A percentile compares a stretch with the other conserved stretches of the same genome.
Evolutionary conservation across 805 yeast genomes (phyloP).

Genomic region (Ogataea methanolica): DNA sequence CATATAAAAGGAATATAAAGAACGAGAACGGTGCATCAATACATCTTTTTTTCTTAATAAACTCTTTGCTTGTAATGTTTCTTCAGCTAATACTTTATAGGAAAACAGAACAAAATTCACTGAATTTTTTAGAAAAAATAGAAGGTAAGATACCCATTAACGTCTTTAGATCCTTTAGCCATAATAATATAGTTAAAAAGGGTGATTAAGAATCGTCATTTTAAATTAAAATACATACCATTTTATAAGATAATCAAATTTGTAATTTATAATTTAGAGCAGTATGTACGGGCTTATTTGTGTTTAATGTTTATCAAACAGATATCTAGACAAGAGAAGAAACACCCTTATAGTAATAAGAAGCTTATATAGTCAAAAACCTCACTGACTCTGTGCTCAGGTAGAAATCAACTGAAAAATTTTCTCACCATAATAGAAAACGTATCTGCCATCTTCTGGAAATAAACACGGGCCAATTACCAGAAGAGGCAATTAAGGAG

Average conservation of each 20-base stretch:
- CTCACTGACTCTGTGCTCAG: too few relatives aligned
- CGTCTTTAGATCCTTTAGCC: conserved; percentile 32
- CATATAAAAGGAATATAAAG: conserved; percentile 18
- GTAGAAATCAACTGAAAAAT: neutral
- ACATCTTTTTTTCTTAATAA: conserved; percentile 11
- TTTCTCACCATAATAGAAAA: too few relatives aligned
- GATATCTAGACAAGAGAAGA: neutral
- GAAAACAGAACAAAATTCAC: conserved; percentile 6
- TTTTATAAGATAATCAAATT: conserved; percentile 6
- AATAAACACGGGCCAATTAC: neutral
- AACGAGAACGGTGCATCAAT: conserved; percentile 14
- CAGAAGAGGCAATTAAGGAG: neutral
- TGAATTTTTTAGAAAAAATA: conserved; percentile 4
- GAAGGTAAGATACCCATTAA: conserved; percentile 14
- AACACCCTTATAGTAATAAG: neutral
- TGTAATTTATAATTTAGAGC: neutral
- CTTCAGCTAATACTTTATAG: conserved; percentile 1
- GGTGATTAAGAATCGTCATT: too few relatives aligned
- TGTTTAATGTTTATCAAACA: too few relatives aligned
- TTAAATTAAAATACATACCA: conserved; percentile 19
- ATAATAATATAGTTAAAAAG: neutral
- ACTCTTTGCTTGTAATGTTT: conserved; percentile 3
- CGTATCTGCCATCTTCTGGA: neutral
- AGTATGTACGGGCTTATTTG: neutral
- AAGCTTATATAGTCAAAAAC: too few relatives aligned